Base-by-base conservation (phyloP, 2,329 filamentous ascomycete genomes). In the Trichoderma koningiopsis region DNA sequence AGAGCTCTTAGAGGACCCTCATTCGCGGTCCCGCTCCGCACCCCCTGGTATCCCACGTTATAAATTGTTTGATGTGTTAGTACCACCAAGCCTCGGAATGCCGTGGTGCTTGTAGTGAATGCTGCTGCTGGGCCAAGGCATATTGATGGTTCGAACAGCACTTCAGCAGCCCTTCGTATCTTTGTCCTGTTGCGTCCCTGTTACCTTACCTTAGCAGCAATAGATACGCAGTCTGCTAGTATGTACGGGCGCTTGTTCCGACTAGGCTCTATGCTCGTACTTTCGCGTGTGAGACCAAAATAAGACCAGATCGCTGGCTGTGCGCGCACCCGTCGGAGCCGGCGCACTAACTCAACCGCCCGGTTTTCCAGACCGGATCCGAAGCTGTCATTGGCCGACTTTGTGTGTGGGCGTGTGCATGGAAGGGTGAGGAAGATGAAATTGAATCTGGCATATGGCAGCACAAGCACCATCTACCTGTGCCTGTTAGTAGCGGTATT, bases 251-350 rank as follows among this genome's bases (percentile, higher is more conserved):
- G 40, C 40, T 43, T 43, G 40, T n/a, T n/a, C 40, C 40, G 19
- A n/a, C 40, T 43, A 14, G 33, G 33, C 33, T n/a, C 40, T 10
- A 19, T 19, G 5, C 37, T 40, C 37, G 37, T 40, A 40, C 16
- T 8, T 43, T 43, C 40, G 40, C 7, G 19, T 43, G 40, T n/a
- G 19, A 33, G 24, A 19, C 11, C 22, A 47, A 49, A 33, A 35
- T 10, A 22, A 61, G 59, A 55, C 37, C 19, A 55, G 49, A 40
- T 62, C 66, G 59, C 65, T 57, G 69, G 66, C 66, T 49, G 70
- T 67, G 70, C 63, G 71, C 69, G 72, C 72, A 71, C 61, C 72
- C 72, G 72, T 72, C 72, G 72, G 70, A 72, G 71, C 72, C 68
- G 66, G 49, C 22, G 68, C 11, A 5, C 19, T 37, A 2, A 37